phyloP scores from a whole-genome alignment of 2,329 filamentous ascomycete species.

The Falciphora oryzae region DNA sequence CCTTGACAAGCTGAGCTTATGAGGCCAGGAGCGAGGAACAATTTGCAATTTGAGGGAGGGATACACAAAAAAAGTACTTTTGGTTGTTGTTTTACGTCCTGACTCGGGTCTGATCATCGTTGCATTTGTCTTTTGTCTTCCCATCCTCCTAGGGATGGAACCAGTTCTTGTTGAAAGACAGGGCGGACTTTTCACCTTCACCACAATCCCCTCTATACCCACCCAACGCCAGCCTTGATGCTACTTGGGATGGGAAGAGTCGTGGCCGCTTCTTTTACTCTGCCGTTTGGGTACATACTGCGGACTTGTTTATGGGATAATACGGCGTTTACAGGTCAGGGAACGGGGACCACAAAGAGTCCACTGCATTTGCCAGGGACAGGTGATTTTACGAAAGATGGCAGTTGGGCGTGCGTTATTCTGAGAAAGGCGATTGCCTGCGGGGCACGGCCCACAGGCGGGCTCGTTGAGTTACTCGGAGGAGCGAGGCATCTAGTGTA shows the following conservation, averaged over 20 bases:
- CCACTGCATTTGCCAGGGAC: background rate
- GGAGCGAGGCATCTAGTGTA: background rate
- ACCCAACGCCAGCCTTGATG: background rate
- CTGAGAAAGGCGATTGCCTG: background rate
- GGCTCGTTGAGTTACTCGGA: background rate
- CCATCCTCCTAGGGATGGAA: too few relatives aligned
- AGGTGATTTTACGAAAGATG: background rate
- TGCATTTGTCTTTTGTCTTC: background rate
- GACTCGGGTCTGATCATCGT: background rate
- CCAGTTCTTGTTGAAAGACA: too few relatives aligned
- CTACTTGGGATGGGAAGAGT: background rate
- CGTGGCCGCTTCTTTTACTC: background rate
- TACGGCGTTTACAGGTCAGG: background rate
- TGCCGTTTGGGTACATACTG: background rate
- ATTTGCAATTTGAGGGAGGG: background rate
- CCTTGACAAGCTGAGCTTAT: conserved; percentile 69
- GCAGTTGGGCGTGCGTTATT: background rate
- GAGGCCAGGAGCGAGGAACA: conserved; percentile 22
- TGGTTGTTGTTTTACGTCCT: background rate
- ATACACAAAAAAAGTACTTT: conserved; percentile 1
- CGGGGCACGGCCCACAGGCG: too few relatives aligned
- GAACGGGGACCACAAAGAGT: background rate
- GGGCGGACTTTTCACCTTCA: background rate
- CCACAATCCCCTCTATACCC: background rate
- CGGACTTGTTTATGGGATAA: background rate